These are phyloP conservation scores for Trichomonas tenax DNA, from an alignment of 208 protist species.

Conservation along the genomic window DNA sequence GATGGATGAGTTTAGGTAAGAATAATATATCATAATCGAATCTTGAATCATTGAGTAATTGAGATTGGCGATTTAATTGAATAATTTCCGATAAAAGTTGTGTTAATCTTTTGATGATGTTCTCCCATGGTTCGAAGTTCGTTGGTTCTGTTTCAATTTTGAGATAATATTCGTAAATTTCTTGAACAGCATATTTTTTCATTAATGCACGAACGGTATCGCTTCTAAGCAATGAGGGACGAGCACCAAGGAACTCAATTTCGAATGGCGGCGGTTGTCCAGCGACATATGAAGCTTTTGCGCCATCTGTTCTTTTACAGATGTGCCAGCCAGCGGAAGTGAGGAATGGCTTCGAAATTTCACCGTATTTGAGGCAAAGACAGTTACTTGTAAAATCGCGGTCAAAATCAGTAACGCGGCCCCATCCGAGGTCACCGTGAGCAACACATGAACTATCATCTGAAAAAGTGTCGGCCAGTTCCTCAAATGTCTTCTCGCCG, in stretches of 20 bases:
- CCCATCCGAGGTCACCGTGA: background rate
- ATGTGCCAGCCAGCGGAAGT: background rate
- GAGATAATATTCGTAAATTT: background rate
- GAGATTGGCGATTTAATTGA: background rate
- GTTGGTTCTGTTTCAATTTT: background rate
- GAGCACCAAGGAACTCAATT: background rate
- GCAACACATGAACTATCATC: background rate
- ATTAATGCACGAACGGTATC: background rate
- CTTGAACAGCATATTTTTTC: background rate
- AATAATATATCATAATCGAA: background rate
- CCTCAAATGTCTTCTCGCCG: background rate
- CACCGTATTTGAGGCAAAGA: background rate
- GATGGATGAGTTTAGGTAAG: background rate
- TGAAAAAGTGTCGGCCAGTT: background rate
- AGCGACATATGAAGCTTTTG: background rate
- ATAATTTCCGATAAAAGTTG: background rate
- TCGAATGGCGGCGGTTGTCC: background rate
- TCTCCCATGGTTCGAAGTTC: background rate
- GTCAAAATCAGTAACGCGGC: background rate
- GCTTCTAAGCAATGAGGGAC: background rate
- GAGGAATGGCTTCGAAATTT: background rate
- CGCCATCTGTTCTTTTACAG: background rate
- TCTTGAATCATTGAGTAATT: background rate
- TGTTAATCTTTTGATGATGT: background rate
- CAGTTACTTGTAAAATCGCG: background rate